Base-by-base conservation (phyloP, 2,329 filamentous ascomycete species). In the Fusarium humuli region DNA sequence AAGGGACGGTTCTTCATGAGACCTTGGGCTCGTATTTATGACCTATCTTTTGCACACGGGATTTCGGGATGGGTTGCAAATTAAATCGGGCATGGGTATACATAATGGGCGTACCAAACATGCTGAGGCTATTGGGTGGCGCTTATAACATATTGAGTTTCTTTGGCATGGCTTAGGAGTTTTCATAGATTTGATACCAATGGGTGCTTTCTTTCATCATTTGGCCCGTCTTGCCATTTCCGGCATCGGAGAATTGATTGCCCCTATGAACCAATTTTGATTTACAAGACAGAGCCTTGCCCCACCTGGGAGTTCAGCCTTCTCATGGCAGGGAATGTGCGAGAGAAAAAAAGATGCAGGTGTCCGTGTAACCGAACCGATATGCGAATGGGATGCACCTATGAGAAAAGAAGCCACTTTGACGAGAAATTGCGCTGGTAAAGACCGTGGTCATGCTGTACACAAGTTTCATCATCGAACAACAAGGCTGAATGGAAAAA, bases 201-300 rank as follows among this genome's bases (percentile, higher is more conserved):
- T 7, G 6, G 34, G 34, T 41, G 23, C 34, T 23, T 22, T 22
- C 41, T 23, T n/a, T 49, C 47, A 49, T 23, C 29, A 37, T 16
- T 13, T 32, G n/a, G 32, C n/a, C 29, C 18, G 14, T 37, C 42
- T 40, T 64, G 34, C 57, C 60, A 27, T 50, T 49, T 57, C 47
- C 57, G 67, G 67, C 58, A 50, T 61, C 47, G 61, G 64, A 59
- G 47, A 53, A 65, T 62, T 69, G 16, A 64, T 67, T 64, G 69
- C 47, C 73, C 52, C 73, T 75, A 73, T 75, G 47, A 66, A 58
- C 67, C 65, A 45, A 29, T 23, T 25, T 49, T 42, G 50, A 75
- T 75, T 75, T 72, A 52, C 23, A 73, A 37, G 22, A 32, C 25
- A 58, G 50, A 63, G 65, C 46, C 53, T 60, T 45, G 52, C 37